Evolutionary conservation across 176 grass and related monocot genomes (phyloP).

Genomic region (Rhipidocladum racemiflorum): DNA sequence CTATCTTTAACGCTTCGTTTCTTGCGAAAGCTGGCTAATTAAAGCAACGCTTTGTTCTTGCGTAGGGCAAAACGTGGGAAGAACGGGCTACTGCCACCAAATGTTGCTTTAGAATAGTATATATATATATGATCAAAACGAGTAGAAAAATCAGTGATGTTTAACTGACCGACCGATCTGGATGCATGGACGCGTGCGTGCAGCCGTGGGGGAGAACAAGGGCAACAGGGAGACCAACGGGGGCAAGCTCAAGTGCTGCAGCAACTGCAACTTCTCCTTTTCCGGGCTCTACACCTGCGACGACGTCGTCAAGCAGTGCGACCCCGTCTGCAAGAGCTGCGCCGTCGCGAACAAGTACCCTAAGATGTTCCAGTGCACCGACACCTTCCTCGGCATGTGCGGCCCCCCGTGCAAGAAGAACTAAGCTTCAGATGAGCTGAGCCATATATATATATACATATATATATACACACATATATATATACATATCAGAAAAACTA

Average conservation of each 20-base stretch:
- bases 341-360: background rate
- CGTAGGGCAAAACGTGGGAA: too few relatives aligned
- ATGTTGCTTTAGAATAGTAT: too few relatives aligned
- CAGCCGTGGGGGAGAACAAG: slow-evolving; percentile 10
- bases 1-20: too few relatives aligned
- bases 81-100: too few relatives aligned
- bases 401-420: slow-evolving; percentile 2
- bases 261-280: slow-evolving; percentile 25
- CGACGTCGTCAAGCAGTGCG: slow-evolving; percentile 10
- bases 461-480: too few relatives aligned
- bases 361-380: slow-evolving; percentile 15
- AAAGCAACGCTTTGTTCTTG: too few relatives aligned
- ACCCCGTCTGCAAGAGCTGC: slow-evolving; percentile 26
- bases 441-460: background rate
- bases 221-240: slow-evolving; percentile 12
- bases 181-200: background rate
- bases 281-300: slow-evolving; percentile 28
- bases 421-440: background rate
- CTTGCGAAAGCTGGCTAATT: too few relatives aligned
- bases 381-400: slow-evolving; percentile 40
- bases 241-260: slow-evolving; percentile 14
- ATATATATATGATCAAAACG: background rate
- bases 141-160: background rate
- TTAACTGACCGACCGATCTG: background rate
- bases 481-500: too few relatives aligned